phyloP scores from a whole-genome alignment of 371 early-diverging fungal species.

The Apophysomyces ossiformis region DNA sequence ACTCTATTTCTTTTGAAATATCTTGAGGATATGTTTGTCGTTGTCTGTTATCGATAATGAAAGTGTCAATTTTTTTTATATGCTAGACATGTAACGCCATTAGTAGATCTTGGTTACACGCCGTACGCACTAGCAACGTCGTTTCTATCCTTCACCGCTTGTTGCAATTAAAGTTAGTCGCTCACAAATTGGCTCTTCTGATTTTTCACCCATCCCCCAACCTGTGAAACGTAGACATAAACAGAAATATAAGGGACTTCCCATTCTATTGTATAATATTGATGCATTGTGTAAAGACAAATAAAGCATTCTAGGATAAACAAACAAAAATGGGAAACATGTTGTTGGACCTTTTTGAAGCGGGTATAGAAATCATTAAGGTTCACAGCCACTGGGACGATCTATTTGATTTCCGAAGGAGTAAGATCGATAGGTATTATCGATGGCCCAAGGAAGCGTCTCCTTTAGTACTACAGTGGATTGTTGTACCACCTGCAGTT shows the following conservation, averaged over 20 bases:
- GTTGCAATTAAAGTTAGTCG: conserved; percentile 8
- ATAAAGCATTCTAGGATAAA: no score
- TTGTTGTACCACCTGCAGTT: background rate
- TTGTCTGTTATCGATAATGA: background rate
- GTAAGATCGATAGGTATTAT: background rate
- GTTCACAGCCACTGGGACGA: conserved; percentile 2
- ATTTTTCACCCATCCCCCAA: no score
- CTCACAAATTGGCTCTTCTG: background rate
- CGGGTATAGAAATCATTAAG: background rate
- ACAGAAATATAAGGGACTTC: no score
- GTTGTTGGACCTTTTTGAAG: background rate
- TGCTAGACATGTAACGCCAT: background rate
- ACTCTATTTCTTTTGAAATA: background rate
- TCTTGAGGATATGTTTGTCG: background rate
- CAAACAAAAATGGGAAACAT: no score
- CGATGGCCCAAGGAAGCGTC: background rate
- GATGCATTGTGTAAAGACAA: no score
- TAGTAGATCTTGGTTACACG: conserved; percentile 4
- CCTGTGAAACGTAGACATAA: no score
- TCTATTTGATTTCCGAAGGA: conserved; percentile 11
- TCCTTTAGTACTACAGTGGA: background rate
- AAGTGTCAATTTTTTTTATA: background rate
- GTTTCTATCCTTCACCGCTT: background rate
- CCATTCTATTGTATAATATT: no score
- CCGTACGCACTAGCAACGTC: background rate